Conservation (phyloP, 345 rosid genomes). For the Lepidium africanum region DNA sequence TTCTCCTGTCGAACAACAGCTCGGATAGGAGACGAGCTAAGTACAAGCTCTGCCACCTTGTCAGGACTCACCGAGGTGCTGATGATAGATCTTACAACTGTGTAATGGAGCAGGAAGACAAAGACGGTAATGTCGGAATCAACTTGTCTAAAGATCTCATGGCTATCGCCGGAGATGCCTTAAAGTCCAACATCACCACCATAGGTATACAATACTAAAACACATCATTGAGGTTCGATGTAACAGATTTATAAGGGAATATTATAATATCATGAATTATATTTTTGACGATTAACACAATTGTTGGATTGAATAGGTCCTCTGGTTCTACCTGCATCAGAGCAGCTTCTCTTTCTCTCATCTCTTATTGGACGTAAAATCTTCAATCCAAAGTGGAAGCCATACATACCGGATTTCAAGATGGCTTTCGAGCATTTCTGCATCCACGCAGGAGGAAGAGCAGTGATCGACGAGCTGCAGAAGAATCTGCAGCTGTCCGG, state of each 20-base stretch:
- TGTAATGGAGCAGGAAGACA: slow-evolving; percentile 62
- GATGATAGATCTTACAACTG: slow-evolving; percentile 64
- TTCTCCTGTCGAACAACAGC: slow-evolving; percentile 54
- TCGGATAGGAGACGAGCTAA: slow-evolving; percentile 52
- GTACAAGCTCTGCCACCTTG: slow-evolving; percentile 54
- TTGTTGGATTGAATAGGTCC: slow-evolving; percentile 36
- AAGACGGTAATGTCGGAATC: slow-evolving; percentile 55
- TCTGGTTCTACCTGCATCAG: slow-evolving; percentile 66
- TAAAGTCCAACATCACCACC: slow-evolving; percentile 69
- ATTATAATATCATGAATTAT: background rate
- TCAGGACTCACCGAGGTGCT: slow-evolving; percentile 61
- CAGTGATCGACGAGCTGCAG: slow-evolving; percentile 72
- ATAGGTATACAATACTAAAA: slow-evolving; percentile 17
- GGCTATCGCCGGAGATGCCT: slow-evolving; percentile 78
- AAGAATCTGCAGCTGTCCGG: slow-evolving; percentile 61
- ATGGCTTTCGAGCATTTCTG: slow-evolving; percentile 89
- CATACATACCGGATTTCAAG: slow-evolving; percentile 81
- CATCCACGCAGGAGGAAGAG: slow-evolving; percentile 87
- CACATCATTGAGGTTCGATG: no score
- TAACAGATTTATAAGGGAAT: no score
- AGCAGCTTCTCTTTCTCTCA: slow-evolving; percentile 52
- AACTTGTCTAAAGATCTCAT: slow-evolving; percentile 61
- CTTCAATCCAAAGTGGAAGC: slow-evolving; percentile 59
- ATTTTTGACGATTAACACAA: background rate
- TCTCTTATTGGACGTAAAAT: slow-evolving; percentile 60